These are phyloP conservation scores for Simmondsia chinensis DNA, from an alignment of 148 eudicot genomes.

Conservation along the genomic window DNA sequence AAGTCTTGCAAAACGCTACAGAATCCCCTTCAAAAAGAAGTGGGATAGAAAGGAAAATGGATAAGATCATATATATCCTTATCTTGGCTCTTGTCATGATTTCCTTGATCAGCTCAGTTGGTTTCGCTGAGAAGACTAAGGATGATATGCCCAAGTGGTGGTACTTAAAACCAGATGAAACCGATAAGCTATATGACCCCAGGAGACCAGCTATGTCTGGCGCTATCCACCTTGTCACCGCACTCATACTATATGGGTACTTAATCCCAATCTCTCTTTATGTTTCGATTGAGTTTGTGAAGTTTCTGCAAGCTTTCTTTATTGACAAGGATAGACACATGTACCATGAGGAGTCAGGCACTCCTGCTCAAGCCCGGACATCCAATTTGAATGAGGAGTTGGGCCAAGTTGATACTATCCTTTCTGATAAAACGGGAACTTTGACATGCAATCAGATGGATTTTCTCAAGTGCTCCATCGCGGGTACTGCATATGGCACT, in stretches of 20 bases:
- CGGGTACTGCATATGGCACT: conserved; percentile 70
- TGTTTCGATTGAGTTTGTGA: conserved; percentile 92
- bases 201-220: conserved; percentile 39
- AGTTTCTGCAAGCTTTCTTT: conserved; percentile 84
- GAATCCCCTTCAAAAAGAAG: conserved; percentile 88
- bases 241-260: conserved; percentile 85
- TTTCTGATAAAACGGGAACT: conserved; percentile 98
- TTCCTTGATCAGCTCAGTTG: conserved; percentile 72
- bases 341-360: conserved; percentile 84
- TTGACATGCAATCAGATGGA: conserved; percentile 97
- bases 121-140: conserved; percentile 52
- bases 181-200: conserved; percentile 40
- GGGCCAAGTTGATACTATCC: conserved; percentile 90
- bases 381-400: conserved; percentile 93
- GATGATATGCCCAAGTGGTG: conserved; percentile 64
- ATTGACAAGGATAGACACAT: conserved; percentile 73
- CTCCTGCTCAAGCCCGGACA: conserved; percentile 88
- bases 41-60: conserved; percentile 77
- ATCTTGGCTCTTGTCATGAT: conserved; percentile 72
- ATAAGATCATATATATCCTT: conserved; percentile 76
- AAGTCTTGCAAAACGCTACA: conserved; percentile 94
- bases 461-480: conserved; percentile 88
- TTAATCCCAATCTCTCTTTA: conserved; percentile 90
- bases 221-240: conserved; percentile 69
- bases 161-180: conserved; percentile 53